A percentile compares a stretch with the other conserved stretches of the same genome.
These are phyloP conservation scores for Talaromyces rugulosus DNA, from an alignment of 2,329 filamentous ascomycete species.

Conservation along the genomic window DNA sequence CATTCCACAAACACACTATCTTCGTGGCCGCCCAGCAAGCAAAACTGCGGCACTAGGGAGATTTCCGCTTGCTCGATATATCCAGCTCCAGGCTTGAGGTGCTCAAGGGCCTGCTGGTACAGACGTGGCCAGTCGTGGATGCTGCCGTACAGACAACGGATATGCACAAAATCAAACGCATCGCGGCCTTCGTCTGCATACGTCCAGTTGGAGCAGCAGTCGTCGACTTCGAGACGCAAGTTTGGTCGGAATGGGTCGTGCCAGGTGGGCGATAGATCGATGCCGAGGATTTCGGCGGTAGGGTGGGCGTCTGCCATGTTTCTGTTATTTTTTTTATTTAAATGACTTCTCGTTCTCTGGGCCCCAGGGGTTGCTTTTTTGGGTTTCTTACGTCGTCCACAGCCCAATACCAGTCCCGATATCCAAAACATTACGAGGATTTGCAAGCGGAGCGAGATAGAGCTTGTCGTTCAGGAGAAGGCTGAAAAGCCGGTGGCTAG, in stretches of 20 bases:
- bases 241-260: slow-evolving; percentile 21
- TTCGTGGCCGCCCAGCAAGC: slow-evolving; percentile 8
- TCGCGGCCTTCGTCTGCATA: slow-evolving; percentile 23
- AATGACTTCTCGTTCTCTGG: not conserved
- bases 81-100: slow-evolving; percentile 30
- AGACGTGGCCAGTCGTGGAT: slow-evolving; percentile 30
- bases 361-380: too few species aligned
- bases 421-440: slow-evolving; percentile 26
- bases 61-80: slow-evolving; percentile 40
- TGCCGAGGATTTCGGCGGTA: slow-evolving; percentile 30
- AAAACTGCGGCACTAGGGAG: slow-evolving; percentile 28
- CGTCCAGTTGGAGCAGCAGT: slow-evolving; percentile 32
- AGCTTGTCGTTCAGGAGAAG: slow-evolving; percentile 23
- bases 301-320: slow-evolving; percentile 27
- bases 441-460: slow-evolving; percentile 23
- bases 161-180: slow-evolving; percentile 42
- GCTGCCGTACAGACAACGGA: slow-evolving; percentile 34
- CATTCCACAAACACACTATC: slow-evolving; percentile 26
- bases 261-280: slow-evolving; percentile 33
- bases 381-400: slow-evolving; percentile 25
- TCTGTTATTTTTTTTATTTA: not conserved
- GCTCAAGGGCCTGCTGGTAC: slow-evolving; percentile 31
- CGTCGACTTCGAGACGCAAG: slow-evolving; percentile 29
- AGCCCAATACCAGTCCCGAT: slow-evolving; percentile 29
- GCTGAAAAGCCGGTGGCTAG: slow-evolving; percentile 24